phyloP scores from a whole-genome alignment of 805 yeast genomes.

The Lipomyces yamanashiensis region DNA sequence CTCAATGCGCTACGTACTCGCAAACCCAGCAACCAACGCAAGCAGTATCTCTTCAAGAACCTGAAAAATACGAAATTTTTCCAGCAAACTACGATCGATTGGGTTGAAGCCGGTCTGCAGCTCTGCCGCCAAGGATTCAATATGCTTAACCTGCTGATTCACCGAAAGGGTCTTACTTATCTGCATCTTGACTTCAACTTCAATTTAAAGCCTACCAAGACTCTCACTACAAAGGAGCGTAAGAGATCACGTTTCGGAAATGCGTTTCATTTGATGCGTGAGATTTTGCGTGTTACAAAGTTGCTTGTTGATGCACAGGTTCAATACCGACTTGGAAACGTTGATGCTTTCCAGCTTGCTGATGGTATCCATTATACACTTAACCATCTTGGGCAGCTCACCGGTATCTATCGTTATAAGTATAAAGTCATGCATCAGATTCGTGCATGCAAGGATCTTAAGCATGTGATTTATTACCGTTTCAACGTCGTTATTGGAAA shows the following conservation, averaged over 20 bases:
- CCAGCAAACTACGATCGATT: constrained; percentile 88
- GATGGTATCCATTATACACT: constrained; percentile 90
- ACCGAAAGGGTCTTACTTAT: constrained; percentile 87
- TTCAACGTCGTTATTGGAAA: constrained; percentile 89
- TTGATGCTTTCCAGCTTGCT: constrained; percentile 91
- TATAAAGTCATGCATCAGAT: constrained; percentile 98
- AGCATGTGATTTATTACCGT: constrained; percentile 84
- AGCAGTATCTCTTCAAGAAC: constrained; percentile 63
- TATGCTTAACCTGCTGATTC: constrained; percentile 87
- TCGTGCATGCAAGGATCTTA: constrained; percentile 91
- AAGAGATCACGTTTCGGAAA: constrained; percentile 95
- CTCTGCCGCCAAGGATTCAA: constrained; percentile 91
- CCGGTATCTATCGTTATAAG: constrained; percentile 95
- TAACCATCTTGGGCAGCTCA: constrained; percentile 92
- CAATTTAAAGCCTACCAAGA: constrained; percentile 93
- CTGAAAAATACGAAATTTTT: constrained; percentile 83
- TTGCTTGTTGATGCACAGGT: constrained; percentile 92
- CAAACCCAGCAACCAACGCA: constrained; percentile 52
- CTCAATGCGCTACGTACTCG: constrained; percentile 67
- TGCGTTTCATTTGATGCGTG: constrained; percentile 92
- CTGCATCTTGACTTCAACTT: constrained; percentile 94
- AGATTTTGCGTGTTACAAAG: constrained; percentile 80
- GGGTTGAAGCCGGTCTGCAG: constrained; percentile 98
- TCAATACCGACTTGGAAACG: constrained; percentile 84
- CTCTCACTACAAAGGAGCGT: constrained; percentile 93